Conservation (phyloP, 2,329 filamentous ascomycete species). For the Hypoxylon sp. region DNA sequence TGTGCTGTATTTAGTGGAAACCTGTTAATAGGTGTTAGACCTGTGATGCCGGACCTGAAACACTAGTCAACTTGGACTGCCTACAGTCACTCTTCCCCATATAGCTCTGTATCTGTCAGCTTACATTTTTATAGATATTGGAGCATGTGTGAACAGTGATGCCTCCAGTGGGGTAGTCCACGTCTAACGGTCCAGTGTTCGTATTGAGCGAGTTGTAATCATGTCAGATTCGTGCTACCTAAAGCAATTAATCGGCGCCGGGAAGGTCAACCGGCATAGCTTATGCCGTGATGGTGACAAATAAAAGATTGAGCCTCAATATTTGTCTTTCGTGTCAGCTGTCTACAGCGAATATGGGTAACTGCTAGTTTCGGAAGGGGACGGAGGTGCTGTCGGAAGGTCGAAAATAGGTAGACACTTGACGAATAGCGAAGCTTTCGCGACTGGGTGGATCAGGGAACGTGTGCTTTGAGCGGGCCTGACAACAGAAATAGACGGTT, state of each 20-base stretch:
- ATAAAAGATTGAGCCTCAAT: constrained; percentile 10
- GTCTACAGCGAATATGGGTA: not conserved
- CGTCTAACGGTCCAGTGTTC: not conserved
- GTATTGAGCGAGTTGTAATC: not conserved
- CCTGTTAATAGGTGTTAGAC: not conserved
- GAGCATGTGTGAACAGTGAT: not conserved
- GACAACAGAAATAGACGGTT: not conserved
- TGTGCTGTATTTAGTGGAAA: not conserved
- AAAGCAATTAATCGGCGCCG: not conserved
- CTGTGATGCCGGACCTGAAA: constrained; percentile 1
- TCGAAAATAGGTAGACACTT: not conserved
- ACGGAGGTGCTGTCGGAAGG: not conserved
- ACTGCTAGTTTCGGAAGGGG: not conserved
- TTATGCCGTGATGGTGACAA: not conserved
- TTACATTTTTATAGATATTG: not conserved
- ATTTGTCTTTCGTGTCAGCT: not conserved
- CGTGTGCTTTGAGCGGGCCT: not conserved
- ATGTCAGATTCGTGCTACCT: constrained; percentile 4
- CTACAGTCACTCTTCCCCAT: not conserved
- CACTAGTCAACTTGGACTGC: constrained; percentile 1
- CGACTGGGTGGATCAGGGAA: not conserved
- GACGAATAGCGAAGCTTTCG: not conserved
- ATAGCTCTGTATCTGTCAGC: constrained; percentile 12
- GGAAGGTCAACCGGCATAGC: constrained; percentile 4
- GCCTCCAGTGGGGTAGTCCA: constrained; percentile 4